Percentiles rank a stretch among this genome's conserved stretches.
Conservation (phyloP, 1,284 basidiomycete genomes). For the Pterula multifida region DNA sequence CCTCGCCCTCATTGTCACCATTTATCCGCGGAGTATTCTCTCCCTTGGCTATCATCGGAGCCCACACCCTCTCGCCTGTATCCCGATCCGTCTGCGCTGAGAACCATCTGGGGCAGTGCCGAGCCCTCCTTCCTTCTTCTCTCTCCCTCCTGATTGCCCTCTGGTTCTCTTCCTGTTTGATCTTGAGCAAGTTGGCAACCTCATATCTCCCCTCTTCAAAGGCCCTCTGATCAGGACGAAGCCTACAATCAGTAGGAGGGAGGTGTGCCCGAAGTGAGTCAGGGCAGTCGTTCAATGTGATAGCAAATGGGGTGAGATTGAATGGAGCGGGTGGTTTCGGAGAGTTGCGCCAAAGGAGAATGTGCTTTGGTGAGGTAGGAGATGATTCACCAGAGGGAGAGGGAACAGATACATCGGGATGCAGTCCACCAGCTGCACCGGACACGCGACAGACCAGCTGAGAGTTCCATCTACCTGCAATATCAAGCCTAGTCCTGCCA, state of each 20-base stretch:
- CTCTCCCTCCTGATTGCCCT: constrained; percentile 65
- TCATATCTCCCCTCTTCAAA: constrained; percentile 92
- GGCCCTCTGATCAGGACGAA: constrained; percentile 91
- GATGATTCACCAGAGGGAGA: not conserved
- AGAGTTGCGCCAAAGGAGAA: constrained; percentile 90
- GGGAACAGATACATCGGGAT: constrained; percentile 58
- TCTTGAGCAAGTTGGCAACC: constrained; percentile 81
- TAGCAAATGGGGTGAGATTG: constrained; percentile 91
- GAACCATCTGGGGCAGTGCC: constrained; percentile 83
- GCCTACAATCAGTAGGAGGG: constrained; percentile 86
- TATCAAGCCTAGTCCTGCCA: constrained; percentile 73
- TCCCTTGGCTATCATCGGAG: constrained; percentile 40
- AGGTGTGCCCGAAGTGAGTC: constrained; percentile 60
- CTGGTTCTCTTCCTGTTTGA: constrained; percentile 82
- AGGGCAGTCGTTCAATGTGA: constrained; percentile 82
- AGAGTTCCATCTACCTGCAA: constrained; percentile 93
- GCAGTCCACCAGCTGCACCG: constrained; percentile 50
- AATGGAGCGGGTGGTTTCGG: constrained; percentile 76
- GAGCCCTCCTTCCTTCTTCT: constrained; percentile 63
- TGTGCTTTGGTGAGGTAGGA: constrained; percentile 40
- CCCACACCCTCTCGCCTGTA: constrained; percentile 81
- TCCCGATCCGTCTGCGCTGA: constrained; percentile 66
- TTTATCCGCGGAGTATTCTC: too few relatives aligned
- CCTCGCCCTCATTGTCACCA: too few relatives aligned
- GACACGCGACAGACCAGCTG: constrained; percentile 82